Conservation (phyloP, 805 yeast genomes). For the Candida suzukii region DNA sequence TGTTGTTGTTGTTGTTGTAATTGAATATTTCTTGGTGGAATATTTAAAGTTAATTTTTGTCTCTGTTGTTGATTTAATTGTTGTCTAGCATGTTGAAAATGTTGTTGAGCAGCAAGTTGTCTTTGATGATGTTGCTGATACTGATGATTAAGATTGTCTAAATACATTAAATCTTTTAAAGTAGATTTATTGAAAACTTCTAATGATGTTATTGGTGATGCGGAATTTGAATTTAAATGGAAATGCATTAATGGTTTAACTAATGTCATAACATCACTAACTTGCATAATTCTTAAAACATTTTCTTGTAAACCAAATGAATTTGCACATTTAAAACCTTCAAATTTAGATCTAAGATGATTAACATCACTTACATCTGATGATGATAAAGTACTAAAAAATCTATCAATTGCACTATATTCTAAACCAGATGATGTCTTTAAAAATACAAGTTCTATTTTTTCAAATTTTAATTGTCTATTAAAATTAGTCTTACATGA, state of each 20-base stretch:
- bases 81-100: slow-evolving; percentile 9
- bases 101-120: slow-evolving; percentile 19
- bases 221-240: slow-evolving; percentile 38
- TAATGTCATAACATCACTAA: slow-evolving; percentile 72
- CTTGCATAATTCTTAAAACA: slow-evolving; percentile 65
- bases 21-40: slow-evolving; percentile 7
- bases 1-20: slow-evolving; percentile 8
- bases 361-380: neutral
- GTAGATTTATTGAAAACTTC: slow-evolving; percentile 36
- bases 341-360: slow-evolving; percentile 18
- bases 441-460: slow-evolving; percentile 54
- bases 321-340: slow-evolving; percentile 41
- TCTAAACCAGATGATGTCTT: slow-evolving; percentile 37
- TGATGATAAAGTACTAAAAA: slow-evolving; percentile 14
- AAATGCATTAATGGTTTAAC: slow-evolving; percentile 53
- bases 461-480: slow-evolving; percentile 58
- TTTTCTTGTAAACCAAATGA: slow-evolving; percentile 58
- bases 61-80: slow-evolving; percentile 9
- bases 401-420: slow-evolving; percentile 38
- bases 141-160: slow-evolving; percentile 11
- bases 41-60: slow-evolving; percentile 10
- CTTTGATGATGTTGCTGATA: slow-evolving; percentile 9
- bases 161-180: slow-evolving; percentile 9
- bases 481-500: slow-evolving; percentile 56
- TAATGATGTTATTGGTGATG: slow-evolving; percentile 45